Evolutionary conservation across 495 filamentous ascomycete species (phyloP).

Genomic region (Evansstolkia leycettana): DNA sequence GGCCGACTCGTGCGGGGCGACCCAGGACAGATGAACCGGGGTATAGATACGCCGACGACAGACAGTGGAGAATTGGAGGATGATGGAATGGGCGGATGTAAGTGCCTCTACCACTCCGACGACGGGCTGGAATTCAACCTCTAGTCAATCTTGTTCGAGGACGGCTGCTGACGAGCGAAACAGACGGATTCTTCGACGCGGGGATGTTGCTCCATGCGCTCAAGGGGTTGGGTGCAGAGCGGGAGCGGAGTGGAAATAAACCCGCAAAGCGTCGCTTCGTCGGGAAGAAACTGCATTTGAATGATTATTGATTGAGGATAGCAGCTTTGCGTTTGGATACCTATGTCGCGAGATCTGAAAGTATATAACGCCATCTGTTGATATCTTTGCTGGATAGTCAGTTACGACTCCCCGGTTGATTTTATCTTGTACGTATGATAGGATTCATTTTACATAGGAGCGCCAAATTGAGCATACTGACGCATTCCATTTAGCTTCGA

Average conservation of each 20-base stretch:
- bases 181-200: conserved; percentile 94
- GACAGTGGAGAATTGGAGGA: conserved; percentile 61
- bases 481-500: too few species aligned
- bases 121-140: too few species aligned
- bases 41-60: conserved; percentile 43
- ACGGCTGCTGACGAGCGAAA: background rate
- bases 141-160: too few species aligned
- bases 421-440: too few species aligned
- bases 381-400: too few species aligned
- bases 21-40: conserved; percentile 15
- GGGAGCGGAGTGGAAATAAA: conserved; percentile 31
- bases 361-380: too few species aligned
- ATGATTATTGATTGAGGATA: conserved; percentile 46
- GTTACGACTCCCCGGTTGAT: too few species aligned
- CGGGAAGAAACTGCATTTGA: conserved; percentile 66
- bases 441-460: too few species aligned
- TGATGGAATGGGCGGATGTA: conserved; percentile 87
- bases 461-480: too few species aligned
- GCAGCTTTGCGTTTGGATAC: background rate
- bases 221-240: conserved; percentile 46
- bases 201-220: conserved; percentile 85
- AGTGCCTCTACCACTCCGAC: conserved; percentile 28
- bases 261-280: conserved; percentile 48
- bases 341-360: too few species aligned
- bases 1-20: conserved; percentile 35